Conservation (phyloP, 345 rosid species). For the Gossypioides kirkii region DNA sequence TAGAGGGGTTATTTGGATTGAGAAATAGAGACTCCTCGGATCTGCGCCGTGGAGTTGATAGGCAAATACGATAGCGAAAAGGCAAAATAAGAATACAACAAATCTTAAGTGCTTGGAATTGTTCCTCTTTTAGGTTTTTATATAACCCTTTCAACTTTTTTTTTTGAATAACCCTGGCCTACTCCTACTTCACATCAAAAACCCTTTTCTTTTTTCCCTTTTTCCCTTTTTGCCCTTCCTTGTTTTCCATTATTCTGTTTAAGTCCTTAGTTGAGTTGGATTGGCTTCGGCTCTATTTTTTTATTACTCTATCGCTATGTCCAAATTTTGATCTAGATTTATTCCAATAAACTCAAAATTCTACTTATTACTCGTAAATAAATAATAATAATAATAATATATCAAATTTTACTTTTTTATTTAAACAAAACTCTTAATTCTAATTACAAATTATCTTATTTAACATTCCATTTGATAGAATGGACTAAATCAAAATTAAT, state of each 20-base stretch:
- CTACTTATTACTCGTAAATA: too few relatives aligned
- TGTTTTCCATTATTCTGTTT: neutral
- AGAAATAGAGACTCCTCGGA: neutral
- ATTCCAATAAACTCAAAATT: too few relatives aligned
- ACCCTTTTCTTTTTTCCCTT: neutral
- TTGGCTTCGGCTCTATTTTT: neutral
- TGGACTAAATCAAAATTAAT: too few relatives aligned
- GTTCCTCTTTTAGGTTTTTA: neutral
- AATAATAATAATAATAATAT: too few relatives aligned
- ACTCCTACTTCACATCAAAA: neutral
- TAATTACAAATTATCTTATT: too few relatives aligned
- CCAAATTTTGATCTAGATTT: too few relatives aligned
- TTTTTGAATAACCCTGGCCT: neutral
- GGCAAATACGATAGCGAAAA: neutral
- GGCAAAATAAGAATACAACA: neutral
- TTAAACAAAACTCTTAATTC: too few relatives aligned
- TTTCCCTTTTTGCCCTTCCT: neutral
- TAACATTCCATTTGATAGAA: too few relatives aligned
- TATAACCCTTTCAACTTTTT: neutral
- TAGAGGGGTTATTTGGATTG: neutral
- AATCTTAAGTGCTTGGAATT: neutral
- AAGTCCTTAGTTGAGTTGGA: neutral
- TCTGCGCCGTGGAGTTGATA: slow-evolving; percentile 2
- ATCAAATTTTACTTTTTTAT: too few relatives aligned
- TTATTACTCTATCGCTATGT: too few relatives aligned